Percentiles rank a stretch among this genome's conserved stretches.
These are phyloP conservation scores for Colletotrichum abscissum DNA, from an alignment of 2,329 filamentous ascomycete genomes.

Conservation along the genomic window DNA sequence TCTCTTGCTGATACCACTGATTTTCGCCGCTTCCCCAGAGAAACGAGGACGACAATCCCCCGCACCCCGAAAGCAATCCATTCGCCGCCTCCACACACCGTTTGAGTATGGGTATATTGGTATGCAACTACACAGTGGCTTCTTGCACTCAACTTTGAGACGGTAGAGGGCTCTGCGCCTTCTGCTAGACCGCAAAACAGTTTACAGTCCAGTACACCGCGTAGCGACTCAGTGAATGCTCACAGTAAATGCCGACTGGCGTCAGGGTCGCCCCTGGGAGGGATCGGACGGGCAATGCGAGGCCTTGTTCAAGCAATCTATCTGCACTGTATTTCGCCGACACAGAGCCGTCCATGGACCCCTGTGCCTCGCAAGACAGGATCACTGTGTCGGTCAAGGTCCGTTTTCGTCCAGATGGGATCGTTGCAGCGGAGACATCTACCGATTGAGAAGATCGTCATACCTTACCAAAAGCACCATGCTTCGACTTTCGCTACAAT, in stretches of 20 bases:
- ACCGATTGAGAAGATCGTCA: slow-evolving; percentile 21
- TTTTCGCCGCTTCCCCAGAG: background rate
- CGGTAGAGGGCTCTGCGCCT: too few species aligned
- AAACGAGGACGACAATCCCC: background rate
- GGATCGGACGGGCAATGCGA: slow-evolving; percentile 18
- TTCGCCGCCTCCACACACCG: background rate
- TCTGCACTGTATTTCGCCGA: slow-evolving; percentile 11
- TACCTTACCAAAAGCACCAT: background rate
- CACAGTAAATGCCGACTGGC: slow-evolving; percentile 3
- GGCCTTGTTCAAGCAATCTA: slow-evolving; percentile 2
- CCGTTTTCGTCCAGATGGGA: slow-evolving; percentile 25
- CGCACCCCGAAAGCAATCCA: background rate
- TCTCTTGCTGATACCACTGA: background rate
- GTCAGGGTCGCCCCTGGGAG: slow-evolving; percentile 14
- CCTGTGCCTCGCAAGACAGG: slow-evolving; percentile 25
- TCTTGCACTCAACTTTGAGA: too few species aligned
- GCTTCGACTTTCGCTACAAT: slow-evolving; percentile 6
- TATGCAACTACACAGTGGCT: background rate
- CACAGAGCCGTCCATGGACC: slow-evolving; percentile 23
- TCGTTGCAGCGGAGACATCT: slow-evolving; percentile 10
- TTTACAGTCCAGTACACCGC: too few species aligned
- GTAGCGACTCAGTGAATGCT: background rate
- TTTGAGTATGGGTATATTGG: slow-evolving; percentile 4
- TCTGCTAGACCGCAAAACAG: too few species aligned
- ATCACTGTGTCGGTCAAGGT: slow-evolving; percentile 23